These are phyloP conservation scores for Candida lessepsii DNA, from an alignment of 805 yeast species.

Conservation along the genomic window DNA sequence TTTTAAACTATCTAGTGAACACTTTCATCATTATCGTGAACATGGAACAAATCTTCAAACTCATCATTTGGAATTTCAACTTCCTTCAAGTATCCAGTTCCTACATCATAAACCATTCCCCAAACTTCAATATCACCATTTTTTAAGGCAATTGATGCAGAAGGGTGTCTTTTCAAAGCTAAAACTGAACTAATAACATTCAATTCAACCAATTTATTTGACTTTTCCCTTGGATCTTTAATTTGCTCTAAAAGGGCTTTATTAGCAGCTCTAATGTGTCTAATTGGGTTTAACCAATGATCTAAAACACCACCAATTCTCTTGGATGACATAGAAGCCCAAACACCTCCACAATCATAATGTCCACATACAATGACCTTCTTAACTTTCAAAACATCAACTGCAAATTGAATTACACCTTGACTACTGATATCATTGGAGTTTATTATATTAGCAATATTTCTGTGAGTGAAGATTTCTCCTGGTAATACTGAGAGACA, in stretches of 20 bases:
- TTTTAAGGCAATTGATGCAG: conserved; percentile 63
- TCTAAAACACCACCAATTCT: conserved; percentile 68
- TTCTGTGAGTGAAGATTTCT: conserved; percentile 84
- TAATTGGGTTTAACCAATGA: conserved; percentile 68
- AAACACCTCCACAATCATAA: conserved; percentile 91
- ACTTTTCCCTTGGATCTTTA: conserved; percentile 46
- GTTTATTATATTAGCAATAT: conserved; percentile 77
- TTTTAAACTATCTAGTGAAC: conserved; percentile 10
- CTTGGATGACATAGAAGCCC: conserved; percentile 69
- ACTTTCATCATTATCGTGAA: conserved; percentile 27
- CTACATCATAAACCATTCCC: conserved; percentile 84
- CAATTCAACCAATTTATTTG: conserved; percentile 66
- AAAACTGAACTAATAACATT: conserved; percentile 74
- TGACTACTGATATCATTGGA: conserved; percentile 69
- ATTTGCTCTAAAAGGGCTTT: conserved; percentile 48
- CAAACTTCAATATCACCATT: conserved; percentile 68
- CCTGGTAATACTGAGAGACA: conserved; percentile 82
- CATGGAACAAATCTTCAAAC: conserved; percentile 43
- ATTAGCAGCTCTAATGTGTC: conserved; percentile 65
- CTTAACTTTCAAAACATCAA: conserved; percentile 76
- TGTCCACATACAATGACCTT: conserved; percentile 90
- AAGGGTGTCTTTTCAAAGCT: conserved; percentile 61
- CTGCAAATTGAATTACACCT: conserved; percentile 84
- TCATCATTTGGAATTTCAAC: conserved; percentile 43
- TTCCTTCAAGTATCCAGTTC: conserved; percentile 58